Percentiles rank a stretch among this genome's conserved stretches.
Evolutionary conservation across 805 yeast genomes (phyloP).

Genomic region (Tetrapisispora iriomotensis): DNA sequence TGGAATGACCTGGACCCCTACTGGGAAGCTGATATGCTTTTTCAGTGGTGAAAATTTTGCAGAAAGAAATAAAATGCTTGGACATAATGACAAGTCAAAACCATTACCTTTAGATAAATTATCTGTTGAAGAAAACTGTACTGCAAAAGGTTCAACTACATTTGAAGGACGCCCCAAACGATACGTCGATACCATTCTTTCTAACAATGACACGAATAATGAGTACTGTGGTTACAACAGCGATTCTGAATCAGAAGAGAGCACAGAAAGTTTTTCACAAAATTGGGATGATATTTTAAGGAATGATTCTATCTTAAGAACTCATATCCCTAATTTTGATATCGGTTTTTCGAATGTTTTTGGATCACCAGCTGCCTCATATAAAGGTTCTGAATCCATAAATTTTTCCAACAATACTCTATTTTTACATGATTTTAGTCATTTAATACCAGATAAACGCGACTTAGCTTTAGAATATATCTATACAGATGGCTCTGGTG

Average conservation of each 20-base stretch:
- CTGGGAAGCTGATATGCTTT: slow-evolving; percentile 74
- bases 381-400: slow-evolving; percentile 18
- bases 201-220: slow-evolving; percentile 5
- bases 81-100: not conserved
- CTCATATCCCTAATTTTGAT: slow-evolving; percentile 42
- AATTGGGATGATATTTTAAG: slow-evolving; percentile 60
- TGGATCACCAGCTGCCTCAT: slow-evolving; percentile 21
- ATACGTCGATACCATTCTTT: slow-evolving; percentile 24
- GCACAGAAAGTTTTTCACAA: slow-evolving; percentile 52
- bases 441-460: slow-evolving; percentile 65
- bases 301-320: slow-evolving; percentile 41
- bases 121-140: slow-evolving; percentile 2
- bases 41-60: slow-evolving; percentile 48
- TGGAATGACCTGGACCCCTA: slow-evolving; percentile 80
- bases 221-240: slow-evolving; percentile 11
- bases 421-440: slow-evolving; percentile 51
- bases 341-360: slow-evolving; percentile 20
- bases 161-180: slow-evolving; percentile 23
- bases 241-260: slow-evolving; percentile 20
- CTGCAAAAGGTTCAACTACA: slow-evolving; percentile 4
- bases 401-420: slow-evolving; percentile 44
- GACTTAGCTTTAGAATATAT: slow-evolving; percentile 61
- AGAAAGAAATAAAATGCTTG: slow-evolving; percentile 23
- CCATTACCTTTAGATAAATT: not conserved
- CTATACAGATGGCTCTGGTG: slow-evolving; percentile 54